These are phyloP conservation scores for Cyclanthera cordifolia DNA, from an alignment of 306 rosid genomes.

Conservation along the genomic window DNA sequence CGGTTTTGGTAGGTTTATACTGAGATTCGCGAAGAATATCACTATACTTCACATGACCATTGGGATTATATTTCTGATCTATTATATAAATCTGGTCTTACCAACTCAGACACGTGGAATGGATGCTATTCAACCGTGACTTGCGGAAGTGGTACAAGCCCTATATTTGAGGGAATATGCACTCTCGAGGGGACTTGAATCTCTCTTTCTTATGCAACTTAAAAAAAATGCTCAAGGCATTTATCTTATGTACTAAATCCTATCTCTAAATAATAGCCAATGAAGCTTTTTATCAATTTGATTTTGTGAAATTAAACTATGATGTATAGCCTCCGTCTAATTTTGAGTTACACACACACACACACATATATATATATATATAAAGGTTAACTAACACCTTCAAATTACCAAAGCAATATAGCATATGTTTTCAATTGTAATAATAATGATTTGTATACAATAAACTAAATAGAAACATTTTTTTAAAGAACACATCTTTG, in stretches of 20 bases:
- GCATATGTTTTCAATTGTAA: no score
- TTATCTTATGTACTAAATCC: background rate
- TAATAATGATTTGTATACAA: no score
- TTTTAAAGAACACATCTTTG: no score
- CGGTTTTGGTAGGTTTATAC: background rate
- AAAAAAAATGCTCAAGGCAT: background rate
- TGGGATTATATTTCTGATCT: background rate
- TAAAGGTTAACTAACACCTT: no score
- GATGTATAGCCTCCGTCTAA: no score
- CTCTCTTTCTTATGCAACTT: background rate
- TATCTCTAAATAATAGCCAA: background rate
- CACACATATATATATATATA: no score
- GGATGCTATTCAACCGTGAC: background rate
- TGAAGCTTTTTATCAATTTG: no score
- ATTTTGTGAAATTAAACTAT: no score
- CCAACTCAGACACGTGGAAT: background rate
- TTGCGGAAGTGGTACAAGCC: background rate
- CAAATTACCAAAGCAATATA: no score
- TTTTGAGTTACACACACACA: no score
- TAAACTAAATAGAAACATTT: no score
- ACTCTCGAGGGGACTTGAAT: background rate
- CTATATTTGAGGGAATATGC: background rate
- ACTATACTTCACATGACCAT: background rate
- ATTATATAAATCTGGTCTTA: background rate
- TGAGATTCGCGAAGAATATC: background rate